Conservation (phyloP, 208 protist genomes). For the Trypanosoma melophagium region DNA sequence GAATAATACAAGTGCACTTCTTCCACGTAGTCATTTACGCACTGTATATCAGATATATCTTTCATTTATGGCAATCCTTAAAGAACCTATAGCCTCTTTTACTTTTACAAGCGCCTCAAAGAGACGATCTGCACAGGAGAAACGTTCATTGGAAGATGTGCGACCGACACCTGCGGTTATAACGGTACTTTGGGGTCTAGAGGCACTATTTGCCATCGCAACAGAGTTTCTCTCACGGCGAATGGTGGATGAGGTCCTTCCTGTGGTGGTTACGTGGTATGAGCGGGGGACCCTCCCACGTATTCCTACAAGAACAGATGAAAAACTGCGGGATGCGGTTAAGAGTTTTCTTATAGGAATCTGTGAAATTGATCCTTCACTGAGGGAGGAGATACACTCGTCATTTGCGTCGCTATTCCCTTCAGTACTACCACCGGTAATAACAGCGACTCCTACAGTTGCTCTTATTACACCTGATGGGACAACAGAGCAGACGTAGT, state of each 20-base stretch:
- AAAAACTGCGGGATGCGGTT: constrained; percentile 40
- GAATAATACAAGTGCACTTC: constrained; percentile 23
- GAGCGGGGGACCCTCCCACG: constrained; percentile 52
- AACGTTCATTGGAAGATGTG: constrained; percentile 54
- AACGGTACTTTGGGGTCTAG: constrained; percentile 48
- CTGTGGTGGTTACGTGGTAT: constrained; percentile 72
- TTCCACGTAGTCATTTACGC: constrained; percentile 77
- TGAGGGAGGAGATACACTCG: constrained; percentile 10
- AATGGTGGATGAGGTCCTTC: constrained; percentile 77
- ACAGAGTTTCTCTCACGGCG: constrained; percentile 68
- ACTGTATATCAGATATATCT: constrained; percentile 82
- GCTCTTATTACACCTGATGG: too few species aligned
- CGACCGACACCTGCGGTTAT: constrained; percentile 53
- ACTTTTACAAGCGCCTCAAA: constrained; percentile 31
- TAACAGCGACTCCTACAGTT: too few species aligned
- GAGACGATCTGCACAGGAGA: constrained; percentile 44
- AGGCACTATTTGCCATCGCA: constrained; percentile 54
- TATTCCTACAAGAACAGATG: constrained; percentile 79
- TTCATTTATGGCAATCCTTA: constrained; percentile 63
- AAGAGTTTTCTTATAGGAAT: constrained; percentile 27
- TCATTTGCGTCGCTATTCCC: constrained; percentile 7
- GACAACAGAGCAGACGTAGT: neutral
- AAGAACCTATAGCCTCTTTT: constrained; percentile 59
- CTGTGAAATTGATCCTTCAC: constrained; percentile 13
- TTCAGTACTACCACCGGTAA: neutral